These are phyloP conservation scores for Fusarium sp. DNA, from an alignment of 2,329 filamentous ascomycete genomes.

Conservation along the genomic window DNA sequence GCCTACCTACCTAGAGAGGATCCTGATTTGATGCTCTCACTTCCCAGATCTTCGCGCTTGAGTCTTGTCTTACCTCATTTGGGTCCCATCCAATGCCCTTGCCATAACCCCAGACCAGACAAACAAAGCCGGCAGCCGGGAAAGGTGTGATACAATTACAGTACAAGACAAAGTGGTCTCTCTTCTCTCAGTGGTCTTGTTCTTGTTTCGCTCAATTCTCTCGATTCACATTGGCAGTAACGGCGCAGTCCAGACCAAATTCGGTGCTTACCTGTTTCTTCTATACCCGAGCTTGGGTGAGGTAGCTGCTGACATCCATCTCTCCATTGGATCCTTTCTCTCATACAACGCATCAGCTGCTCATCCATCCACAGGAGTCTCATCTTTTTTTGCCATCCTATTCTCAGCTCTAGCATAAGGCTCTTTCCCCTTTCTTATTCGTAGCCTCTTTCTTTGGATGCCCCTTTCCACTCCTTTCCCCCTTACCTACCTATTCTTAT, in stretches of 20 bases:
- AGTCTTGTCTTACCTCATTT: conserved; percentile 43
- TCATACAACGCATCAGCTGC: conserved; percentile 29
- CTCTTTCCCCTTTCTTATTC: conserved; percentile 15
- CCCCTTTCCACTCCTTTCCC: conserved; percentile 16
- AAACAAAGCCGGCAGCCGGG: conserved; percentile 26
- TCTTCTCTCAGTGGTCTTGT: background rate
- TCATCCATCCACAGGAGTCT: background rate
- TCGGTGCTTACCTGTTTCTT: conserved; percentile 25
- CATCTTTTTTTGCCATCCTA: conserved; percentile 22
- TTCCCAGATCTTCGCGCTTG: conserved; percentile 32
- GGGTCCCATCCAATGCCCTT: conserved; percentile 12
- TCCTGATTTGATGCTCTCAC: conserved; percentile 24
- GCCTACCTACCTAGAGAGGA: background rate
- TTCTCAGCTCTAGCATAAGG: conserved; percentile 26
- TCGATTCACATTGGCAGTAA: background rate
- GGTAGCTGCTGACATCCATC: conserved; percentile 23
- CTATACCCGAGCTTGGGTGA: background rate
- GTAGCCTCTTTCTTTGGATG: conserved; percentile 7
- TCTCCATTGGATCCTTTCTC: background rate
- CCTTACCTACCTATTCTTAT: background rate
- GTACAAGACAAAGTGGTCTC: background rate
- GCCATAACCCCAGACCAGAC: conserved; percentile 17
- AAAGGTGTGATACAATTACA: conserved; percentile 28
- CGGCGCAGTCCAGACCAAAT: conserved; percentile 7
- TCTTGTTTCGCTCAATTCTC: background rate